phyloP scores from a whole-genome alignment of 2,329 filamentous ascomycete species.

The Calycina herbarum region DNA sequence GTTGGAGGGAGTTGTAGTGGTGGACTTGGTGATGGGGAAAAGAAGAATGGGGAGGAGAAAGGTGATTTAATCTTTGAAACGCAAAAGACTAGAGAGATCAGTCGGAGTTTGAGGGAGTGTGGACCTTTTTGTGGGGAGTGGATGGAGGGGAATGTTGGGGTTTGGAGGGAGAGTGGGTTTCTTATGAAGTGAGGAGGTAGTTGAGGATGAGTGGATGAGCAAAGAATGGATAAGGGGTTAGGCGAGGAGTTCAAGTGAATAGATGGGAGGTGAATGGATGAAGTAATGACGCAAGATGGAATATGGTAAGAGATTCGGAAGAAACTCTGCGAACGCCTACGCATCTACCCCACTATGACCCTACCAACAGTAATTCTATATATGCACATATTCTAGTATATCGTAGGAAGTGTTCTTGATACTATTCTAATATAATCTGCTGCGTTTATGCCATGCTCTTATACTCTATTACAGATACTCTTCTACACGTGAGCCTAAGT shows the following conservation, averaged over 20 bases:
- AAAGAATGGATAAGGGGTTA: not conserved
- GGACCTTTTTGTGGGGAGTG: constrained; percentile 24
- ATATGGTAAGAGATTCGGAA: too few species aligned
- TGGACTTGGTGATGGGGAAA: not conserved
- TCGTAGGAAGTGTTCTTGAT: too few species aligned
- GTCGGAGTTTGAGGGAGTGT: constrained; percentile 24
- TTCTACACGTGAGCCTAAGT: too few species aligned
- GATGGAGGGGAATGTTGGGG: constrained; percentile 25
- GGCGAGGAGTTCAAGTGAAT: not conserved
- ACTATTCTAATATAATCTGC: too few species aligned
- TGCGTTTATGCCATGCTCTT: too few species aligned
- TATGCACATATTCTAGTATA: too few species aligned
- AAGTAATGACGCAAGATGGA: too few species aligned
- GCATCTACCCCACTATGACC: too few species aligned
- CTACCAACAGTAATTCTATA: too few species aligned
- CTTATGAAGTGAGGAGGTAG: constrained; percentile 3
- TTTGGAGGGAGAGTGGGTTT: constrained; percentile 31
- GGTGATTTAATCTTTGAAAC: constrained; percentile 28
- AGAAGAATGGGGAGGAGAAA: constrained; percentile 12
- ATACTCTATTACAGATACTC: too few species aligned
- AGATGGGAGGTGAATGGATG: not conserved
- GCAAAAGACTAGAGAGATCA: constrained; percentile 22
- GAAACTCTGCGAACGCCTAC: too few species aligned
- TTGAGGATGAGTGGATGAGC: not conserved
- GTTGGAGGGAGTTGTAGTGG: too few species aligned